Evolutionary conservation across 768 basidiomycete species (phyloP).

Genomic region (Xanthoconium purpureum): DNA sequence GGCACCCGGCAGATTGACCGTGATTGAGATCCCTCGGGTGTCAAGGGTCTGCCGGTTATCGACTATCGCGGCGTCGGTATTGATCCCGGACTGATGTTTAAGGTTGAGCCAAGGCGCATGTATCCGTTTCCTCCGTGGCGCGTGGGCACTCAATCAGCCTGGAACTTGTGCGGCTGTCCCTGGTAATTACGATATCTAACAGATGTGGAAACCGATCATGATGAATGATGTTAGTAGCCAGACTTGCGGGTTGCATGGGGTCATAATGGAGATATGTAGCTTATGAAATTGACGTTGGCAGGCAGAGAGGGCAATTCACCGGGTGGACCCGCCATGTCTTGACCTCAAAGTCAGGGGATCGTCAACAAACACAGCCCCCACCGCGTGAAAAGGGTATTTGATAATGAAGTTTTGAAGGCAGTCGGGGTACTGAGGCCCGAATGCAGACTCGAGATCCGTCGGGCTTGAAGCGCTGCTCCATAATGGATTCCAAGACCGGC

Average conservation of each 20-base stretch:
- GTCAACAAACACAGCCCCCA: constrained; percentile 12
- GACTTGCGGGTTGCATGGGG: constrained; percentile 10
- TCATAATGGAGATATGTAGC: constrained; percentile 9
- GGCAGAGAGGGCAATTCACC: constrained; percentile 4
- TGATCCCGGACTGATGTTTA: constrained; percentile 24
- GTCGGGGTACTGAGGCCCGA: constrained; percentile 22
- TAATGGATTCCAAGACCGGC: constrained; percentile 8
- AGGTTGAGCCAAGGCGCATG: constrained; percentile 14
- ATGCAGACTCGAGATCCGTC: constrained; percentile 21
- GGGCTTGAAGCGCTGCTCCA: constrained; percentile 9
- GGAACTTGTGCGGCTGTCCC: constrained; percentile 19
- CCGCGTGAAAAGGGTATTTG: constrained; percentile 17
- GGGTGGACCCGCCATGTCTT: constrained; percentile 4
- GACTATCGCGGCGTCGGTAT: constrained; percentile 22
- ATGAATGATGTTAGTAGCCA: constrained; percentile 22
- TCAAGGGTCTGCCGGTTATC: constrained; percentile 12
- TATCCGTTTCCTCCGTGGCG: constrained; percentile 22
- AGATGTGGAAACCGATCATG: constrained; percentile 21
- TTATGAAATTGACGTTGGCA: constrained; percentile 17
- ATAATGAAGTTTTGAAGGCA: constrained; percentile 16
- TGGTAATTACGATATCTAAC: constrained; percentile 22
- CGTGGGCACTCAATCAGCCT: constrained; percentile 16
- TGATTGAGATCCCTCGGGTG: constrained; percentile 14
- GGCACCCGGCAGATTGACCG: constrained; percentile 23
- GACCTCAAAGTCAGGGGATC: constrained; percentile 9